Evolutionary conservation across 1,139 yeast species (phyloP), one percentile per base, ranked within the genome.

Genomic region (Kurtzmaniella quercitrusa): DNA sequence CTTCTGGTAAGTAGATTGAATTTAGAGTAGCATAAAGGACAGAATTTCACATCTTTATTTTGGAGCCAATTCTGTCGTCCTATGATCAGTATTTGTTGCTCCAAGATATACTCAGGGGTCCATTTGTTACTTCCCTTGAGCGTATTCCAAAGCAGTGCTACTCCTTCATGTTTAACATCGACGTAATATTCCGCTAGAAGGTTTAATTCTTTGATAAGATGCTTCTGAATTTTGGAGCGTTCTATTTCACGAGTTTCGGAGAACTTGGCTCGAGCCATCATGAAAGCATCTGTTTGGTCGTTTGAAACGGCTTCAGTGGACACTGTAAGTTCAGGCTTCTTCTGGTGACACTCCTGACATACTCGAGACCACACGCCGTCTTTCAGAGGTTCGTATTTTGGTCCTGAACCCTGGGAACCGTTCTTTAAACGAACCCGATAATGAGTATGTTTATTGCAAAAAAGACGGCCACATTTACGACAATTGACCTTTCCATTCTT

Each of bases 391-490:
- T 63, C 68, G 51, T 66, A 71, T 16, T 54, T 57, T 1, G 74
- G 73, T 10, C 16, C 16, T 3, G 18, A 14, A 14, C 10, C 18
- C 18, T 14, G 10, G 11, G 16, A 12, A 6, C 18, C 18, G 14
- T 31, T 31, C 14, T 31, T 31, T 50, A 62, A 53, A 70, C 71
- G 43, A 68, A 70, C 64, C 68, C 77, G 71, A 55, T 70, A 80
- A 42, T 68, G 62, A 2, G 89, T 73, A 65, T 90, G 96, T 23
- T 62, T 65, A 46, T 75, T 74, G 58, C 96, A 89, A 57, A 65
- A 88, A 17, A 89, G 62, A 25, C 70, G 62, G 0, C 96, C 96
- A 65, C 97, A 90, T 50, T 68, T 75, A 17, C 85, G 63, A 57
- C 91, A 84, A 55, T 83, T 82, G 3, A 76, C 78, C 1, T 68